Evolutionary conservation across 2,329 filamentous ascomycete species (phyloP), one percentile per base, ranked within the genome.

Genomic region (Sordariomycetes sp.): DNA sequence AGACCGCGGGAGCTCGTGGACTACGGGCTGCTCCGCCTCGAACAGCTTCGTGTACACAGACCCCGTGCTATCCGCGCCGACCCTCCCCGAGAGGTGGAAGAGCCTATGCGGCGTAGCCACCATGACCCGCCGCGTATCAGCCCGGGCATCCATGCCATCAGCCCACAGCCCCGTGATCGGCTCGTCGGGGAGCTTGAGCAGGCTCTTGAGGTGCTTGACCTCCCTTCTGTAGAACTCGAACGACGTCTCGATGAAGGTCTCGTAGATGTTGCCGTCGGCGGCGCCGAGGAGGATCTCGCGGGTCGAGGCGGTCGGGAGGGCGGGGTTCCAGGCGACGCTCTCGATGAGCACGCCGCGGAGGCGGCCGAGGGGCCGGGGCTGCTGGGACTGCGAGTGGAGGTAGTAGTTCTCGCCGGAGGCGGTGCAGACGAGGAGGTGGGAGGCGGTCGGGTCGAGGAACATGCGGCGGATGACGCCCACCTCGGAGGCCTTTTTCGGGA

Each of bases 391-490:
- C 12, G 90, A 92, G 69, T 99, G 94, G 10, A 99, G 86, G 71
- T 99, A 99, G 75, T 91, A 99, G 73, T 95, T 97, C 71, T 99
- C 94, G 68, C 90, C 90, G 48, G 90, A 81, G 5, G 90, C 87
- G 2, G 94, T 99, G 68, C 87, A 90, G 63, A 99, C 84, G 62
- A 99, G 82, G 32, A 99, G 77, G 73, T 99, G 94, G 6, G 90
- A 96, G 32, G 94, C 94, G 12, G 92, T 96, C 32, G 94, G 92
- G 67, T 99, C 94, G 66, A 99, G 87, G 74, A 99, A 99, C 81
- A 99, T 90, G 74, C 88, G 89, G 64, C 88, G 86, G 66, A 99
- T 97, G 56, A 96, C 81, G 63, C 94, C 94, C 59, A 94, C 82
- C 69, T 99, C 92, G 42, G 89, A 86, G 17, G 89, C 83, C 66